Evolutionary conservation across 371 early-diverging fungal genomes (phyloP).

Genomic region (Synchytrium microbalum): DNA sequence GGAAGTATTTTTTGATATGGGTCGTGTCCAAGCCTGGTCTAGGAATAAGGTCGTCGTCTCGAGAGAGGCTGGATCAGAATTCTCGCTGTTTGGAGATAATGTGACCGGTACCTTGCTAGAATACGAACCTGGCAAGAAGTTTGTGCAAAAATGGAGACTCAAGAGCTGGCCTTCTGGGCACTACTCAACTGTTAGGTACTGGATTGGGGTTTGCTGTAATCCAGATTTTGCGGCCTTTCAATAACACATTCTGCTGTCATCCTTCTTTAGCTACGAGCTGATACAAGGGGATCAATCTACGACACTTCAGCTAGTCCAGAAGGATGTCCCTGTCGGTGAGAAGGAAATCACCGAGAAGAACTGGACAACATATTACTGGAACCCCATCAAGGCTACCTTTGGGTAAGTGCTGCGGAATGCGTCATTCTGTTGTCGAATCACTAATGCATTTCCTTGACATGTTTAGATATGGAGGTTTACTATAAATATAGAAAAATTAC

Average conservation of each 20-base stretch:
- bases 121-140: conserved; percentile 43
- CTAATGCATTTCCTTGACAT: too few species aligned
- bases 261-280: conserved; percentile 60
- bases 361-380: conserved; percentile 91
- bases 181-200: conserved; percentile 69
- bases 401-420: conserved; percentile 44
- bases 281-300: conserved; percentile 64
- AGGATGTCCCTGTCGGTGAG: conserved; percentile 82
- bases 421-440: too few species aligned
- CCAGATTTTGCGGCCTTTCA: background rate
- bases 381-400: conserved; percentile 84
- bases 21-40: conserved; percentile 74
- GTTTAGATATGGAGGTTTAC: too few species aligned
- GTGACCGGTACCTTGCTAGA: conserved; percentile 56
- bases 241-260: too few species aligned
- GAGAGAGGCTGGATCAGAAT: conserved; percentile 50
- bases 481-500: too few species aligned
- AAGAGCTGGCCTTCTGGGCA: conserved; percentile 69
- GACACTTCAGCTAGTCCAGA: conserved; percentile 66
- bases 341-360: conserved; percentile 73
- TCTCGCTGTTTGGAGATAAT: conserved; percentile 80
- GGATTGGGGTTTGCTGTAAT: too few species aligned
- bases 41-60: conserved; percentile 40
- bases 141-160: conserved; percentile 81
- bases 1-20: conserved; percentile 65